Base-by-base conservation (phyloP, 305 asterid species). In the Fraxinus dipetala region DNA sequence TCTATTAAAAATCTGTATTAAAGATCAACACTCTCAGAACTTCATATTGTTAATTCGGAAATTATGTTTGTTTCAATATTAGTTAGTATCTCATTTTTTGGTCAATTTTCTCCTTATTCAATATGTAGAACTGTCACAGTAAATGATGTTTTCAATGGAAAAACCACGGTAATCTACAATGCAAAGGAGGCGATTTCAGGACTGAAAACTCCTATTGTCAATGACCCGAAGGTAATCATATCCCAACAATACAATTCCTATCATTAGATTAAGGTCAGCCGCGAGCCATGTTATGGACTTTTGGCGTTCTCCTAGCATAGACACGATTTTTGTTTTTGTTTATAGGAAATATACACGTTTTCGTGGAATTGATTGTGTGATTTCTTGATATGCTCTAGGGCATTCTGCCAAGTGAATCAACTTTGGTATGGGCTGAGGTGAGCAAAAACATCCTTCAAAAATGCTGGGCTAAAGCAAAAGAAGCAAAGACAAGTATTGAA, bases 401-500 rank as follows among this genome's bases (percentile, higher is more conserved):
- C 11, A 81, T 94, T 51, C 30, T 38, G 38, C 61, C 81, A 54
- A 88, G 82, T 24, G 99, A 95, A 80, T 94, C 98, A n/a, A 38
- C 94, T 9, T 76, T 90, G 0, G 97, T 93, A 14, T 95, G 98
- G 99, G 90, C 84, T 0, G 92, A 91, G 63, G 92, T 95, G 81
- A 91, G 89, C 89, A 65, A 78, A 78, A 87, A 90, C 11, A 93
- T 95, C 40, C 79, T 93, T 20, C 78, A 84, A 40, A 92, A 87
- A 82, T 86, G 80, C 48, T 94, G 98, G 99, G 96, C 90, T 0
- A 85, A 87, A 80, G 97, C 97, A 36, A 88, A 88, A 54, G 92
- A 92, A 80, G 88, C 86, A 1, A 95, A 95, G 89, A 88, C 78
- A n/a, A 16, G 40, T 32, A 65, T 94, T 20, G 99, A 95, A 83